These are phyloP conservation scores for Eucalyptus cloeziana DNA, from an alignment of 345 rosid species.

Conservation along the genomic window DNA sequence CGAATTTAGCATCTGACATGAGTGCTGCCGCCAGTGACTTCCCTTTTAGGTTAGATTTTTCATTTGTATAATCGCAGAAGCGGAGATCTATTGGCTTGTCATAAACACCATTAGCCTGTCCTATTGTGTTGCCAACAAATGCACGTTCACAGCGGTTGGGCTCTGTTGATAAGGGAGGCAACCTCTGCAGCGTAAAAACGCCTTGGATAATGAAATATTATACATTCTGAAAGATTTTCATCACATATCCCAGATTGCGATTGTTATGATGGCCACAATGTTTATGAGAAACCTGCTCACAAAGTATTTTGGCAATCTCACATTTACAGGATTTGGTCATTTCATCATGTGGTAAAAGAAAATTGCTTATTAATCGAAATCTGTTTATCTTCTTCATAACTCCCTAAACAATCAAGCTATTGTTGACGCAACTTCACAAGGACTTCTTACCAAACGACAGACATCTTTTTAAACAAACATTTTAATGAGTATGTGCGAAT, in stretches of 20 bases:
- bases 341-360: background rate
- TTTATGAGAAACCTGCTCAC: background rate
- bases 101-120: slow-evolving; percentile 96
- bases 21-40: slow-evolving; percentile 93
- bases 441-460: background rate
- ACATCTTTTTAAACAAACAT: background rate
- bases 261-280: background rate
- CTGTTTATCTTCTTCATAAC: background rate
- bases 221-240: background rate
- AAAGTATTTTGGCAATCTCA: background rate
- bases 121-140: slow-evolving; percentile 87
- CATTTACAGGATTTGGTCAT: background rate
- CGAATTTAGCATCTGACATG: slow-evolving; percentile 92
- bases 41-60: slow-evolving; percentile 78
- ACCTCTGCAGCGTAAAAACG: slow-evolving; percentile 43
- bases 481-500: background rate
- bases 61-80: slow-evolving; percentile 79
- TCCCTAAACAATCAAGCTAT: background rate
- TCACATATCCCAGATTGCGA: background rate
- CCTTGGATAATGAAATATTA: background rate
- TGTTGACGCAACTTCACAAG: background rate
- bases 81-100: slow-evolving; percentile 96
- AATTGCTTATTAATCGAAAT: background rate
- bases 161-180: slow-evolving; percentile 88
- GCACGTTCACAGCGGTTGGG: slow-evolving; percentile 87